Conservation (phyloP, 2,329 filamentous ascomycete genomes). For the Fusarium sp. region DNA sequence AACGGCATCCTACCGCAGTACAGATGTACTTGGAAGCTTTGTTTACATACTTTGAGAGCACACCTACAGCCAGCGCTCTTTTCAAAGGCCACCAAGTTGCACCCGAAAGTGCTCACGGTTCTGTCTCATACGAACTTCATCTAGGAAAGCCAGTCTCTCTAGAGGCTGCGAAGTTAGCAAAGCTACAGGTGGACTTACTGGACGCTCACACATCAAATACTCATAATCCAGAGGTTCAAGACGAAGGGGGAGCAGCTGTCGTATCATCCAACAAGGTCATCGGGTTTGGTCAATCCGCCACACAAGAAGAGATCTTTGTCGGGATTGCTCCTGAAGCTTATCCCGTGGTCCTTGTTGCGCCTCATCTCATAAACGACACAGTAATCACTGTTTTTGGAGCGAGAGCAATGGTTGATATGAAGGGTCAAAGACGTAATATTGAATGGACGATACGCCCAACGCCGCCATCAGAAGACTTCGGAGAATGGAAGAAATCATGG, state of each 20-base stretch:
- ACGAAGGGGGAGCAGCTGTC: constrained; percentile 40
- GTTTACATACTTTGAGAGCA: constrained; percentile 41
- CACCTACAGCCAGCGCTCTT: constrained; percentile 7
- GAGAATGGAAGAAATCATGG: constrained; percentile 4
- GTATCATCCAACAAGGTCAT: constrained; percentile 47
- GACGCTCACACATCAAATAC: constrained; percentile 39
- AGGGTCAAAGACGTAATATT: constrained; percentile 43
- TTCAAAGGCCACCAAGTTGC: background rate
- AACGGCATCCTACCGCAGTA: constrained; percentile 43
- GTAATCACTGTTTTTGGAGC: constrained; percentile 41
- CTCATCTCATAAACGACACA: constrained; percentile 39
- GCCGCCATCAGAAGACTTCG: background rate
- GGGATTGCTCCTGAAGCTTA: constrained; percentile 47
- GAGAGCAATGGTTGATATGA: constrained; percentile 42
- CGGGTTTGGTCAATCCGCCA: constrained; percentile 48
- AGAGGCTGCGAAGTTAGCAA: constrained; percentile 1
- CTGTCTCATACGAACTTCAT: constrained; percentile 38
- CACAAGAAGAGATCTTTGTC: constrained; percentile 48
- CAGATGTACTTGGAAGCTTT: constrained; percentile 44
- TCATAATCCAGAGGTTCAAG: constrained; percentile 35
- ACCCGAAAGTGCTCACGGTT: rapidly evolving
- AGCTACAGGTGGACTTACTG: constrained; percentile 24
- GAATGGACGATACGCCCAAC: constrained; percentile 22
- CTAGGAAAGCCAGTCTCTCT: background rate
- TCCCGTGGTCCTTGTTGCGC: constrained; percentile 46